These are phyloP conservation scores for Diaporthe eres DNA, from an alignment of 2,329 filamentous ascomycete species.

Conservation along the genomic window DNA sequence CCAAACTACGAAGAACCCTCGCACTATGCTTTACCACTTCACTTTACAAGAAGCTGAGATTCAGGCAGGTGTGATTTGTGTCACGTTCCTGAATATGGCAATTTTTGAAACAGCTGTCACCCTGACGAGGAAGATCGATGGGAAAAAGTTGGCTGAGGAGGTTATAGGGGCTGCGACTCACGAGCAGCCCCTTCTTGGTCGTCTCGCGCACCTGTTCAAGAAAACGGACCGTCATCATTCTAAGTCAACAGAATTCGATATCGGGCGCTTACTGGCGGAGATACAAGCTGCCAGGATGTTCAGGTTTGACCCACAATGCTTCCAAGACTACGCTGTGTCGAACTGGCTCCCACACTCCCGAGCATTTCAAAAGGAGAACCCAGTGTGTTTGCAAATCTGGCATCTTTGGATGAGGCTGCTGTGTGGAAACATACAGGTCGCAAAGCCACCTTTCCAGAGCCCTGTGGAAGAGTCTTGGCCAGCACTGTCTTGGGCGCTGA, in stretches of 20 bases:
- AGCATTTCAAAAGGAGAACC: neutral
- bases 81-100: slow-evolving; percentile 9
- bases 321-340: neutral
- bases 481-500: neutral
- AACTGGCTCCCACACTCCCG: neutral
- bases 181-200: neutral
- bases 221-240: neutral
- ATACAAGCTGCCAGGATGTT: neutral
- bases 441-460: neutral
- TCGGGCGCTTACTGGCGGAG: neutral
- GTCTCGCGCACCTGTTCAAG: neutral
- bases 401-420: neutral
- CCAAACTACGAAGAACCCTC: neutral
- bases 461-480: neutral
- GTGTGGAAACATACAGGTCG: neutral
- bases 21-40: neutral
- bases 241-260: neutral
- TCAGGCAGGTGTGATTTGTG: neutral
- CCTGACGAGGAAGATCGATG: neutral
- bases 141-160: neutral
- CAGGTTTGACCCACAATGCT: neutral
- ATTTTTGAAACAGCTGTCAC: neutral
- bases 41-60: neutral
- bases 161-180: neutral
- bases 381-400: neutral